Evolutionary conservation across 768 basidiomycete species (phyloP).

Genomic region (Serpula lacrymans): DNA sequence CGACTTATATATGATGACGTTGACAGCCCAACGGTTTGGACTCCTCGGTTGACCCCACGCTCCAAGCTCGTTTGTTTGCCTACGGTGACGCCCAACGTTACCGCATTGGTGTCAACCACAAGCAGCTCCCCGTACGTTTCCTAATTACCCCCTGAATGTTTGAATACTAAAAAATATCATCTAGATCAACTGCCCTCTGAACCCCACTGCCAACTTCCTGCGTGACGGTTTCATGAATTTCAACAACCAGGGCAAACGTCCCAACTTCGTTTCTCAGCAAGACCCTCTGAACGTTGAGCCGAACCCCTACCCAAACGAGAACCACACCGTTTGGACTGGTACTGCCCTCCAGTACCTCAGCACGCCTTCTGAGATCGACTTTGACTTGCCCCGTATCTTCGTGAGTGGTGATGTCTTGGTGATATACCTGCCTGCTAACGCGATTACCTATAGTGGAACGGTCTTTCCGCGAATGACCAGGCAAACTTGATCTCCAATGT

Average conservation of each 20-base stretch:
- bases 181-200: constrained; percentile 35
- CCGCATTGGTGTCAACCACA: constrained; percentile 36
- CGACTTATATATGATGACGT: neutral
- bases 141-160: neutral
- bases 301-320: constrained; percentile 35
- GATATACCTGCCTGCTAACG: neutral
- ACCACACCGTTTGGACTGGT: constrained; percentile 39
- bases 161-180: neutral
- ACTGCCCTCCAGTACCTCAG: constrained; percentile 37
- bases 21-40: constrained; percentile 34
- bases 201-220: constrained; percentile 37
- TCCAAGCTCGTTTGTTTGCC: constrained; percentile 56
- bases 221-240: constrained; percentile 37
- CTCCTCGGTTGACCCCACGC: constrained; percentile 53
- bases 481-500: constrained; percentile 35
- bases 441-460: constrained; percentile 21
- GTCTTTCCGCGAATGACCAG: constrained; percentile 32
- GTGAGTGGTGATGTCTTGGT: constrained; percentile 4
- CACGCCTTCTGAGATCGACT: constrained; percentile 34
- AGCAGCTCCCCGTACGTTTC: constrained; percentile 31
- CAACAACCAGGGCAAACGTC: constrained; percentile 37
- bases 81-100: constrained; percentile 46
- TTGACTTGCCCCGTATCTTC: constrained; percentile 37
- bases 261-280: constrained; percentile 36
- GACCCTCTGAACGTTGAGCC: constrained; percentile 28